Evolutionary conservation across 306 rosid species (phyloP), one percentile per base, ranked within the genome.

Genomic region (Prunus mongolica): DNA sequence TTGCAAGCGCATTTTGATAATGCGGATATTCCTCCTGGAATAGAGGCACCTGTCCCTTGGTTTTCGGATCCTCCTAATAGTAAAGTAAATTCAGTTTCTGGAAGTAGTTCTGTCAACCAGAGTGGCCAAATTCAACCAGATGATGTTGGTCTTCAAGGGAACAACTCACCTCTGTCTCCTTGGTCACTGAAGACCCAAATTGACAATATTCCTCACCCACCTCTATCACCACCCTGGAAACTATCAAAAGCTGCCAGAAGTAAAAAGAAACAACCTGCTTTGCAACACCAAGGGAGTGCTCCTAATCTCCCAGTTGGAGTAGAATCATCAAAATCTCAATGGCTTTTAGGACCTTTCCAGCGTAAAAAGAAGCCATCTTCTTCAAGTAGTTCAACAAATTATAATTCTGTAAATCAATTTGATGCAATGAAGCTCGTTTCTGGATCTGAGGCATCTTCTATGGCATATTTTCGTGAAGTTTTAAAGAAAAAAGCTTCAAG

Each of bases 1-100:
- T 66, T 91, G 77, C 93, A 91, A 84, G 81, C 86, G 16, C 90
- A 84, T 70, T 90, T 93, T 79, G 96, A 93, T 81, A 76, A 80
- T 22, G 87, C 81, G 62, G 82, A 90, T 61, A 83, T 91, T 71
- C 97, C 98, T 78, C 71, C 97, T 8, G 97, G 87, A 61, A 79
- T 93, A 72, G 98, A 93, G 86, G 93, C 90, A 52, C 85, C 97
- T 0, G 78, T 93, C 75, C 96, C 96, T 80, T 89, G 89, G 93
- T 22, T 89, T 78, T 54, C 82, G 4, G 85, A 80, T 69, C 76
- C 72, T 86, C 70, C 79, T 52, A 47, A 64, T 49, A 78, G 55
- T 77, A 69, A 51, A 12, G 67, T 81, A 28, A 77, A 79, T 12
- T 18, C 70, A 58, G 44, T 52, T 75, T 45, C 76, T 80, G 89